Base-by-base conservation (phyloP, 2,329 filamentous ascomycete species). In the Aspergillus arachidicola region DNA sequence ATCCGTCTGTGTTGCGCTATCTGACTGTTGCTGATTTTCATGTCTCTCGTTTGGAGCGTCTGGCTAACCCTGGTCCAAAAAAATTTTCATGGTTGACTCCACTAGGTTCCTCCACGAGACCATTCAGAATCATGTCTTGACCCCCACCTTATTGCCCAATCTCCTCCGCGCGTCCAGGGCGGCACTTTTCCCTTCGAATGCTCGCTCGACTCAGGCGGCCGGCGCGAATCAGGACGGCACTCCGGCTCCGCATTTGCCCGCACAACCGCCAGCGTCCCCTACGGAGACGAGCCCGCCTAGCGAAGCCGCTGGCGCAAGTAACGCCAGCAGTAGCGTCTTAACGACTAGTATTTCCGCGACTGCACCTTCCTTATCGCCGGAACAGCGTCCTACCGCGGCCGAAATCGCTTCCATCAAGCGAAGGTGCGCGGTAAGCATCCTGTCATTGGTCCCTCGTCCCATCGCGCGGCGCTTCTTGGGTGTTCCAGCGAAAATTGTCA, bases 141-240 rank as follows among this genome's bases (percentile, higher is more conserved):
- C 89, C 79, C 83, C 89, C 69, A 83, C 84, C 65, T 83, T 86
- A 69, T 82, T 93, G 61, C 88, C 91, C 75, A 83, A 83, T 74
- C 78, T 92, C 69, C 76, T 83, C 26, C 76, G 75, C 60, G 77
- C 88, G 69, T 84, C 91, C 72, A 91, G 95, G 75, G 87, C 86
- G 71, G 87, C 91, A 64, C 82, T 98, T 61, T 98, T 97, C 76
- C 94, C 95, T 69, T 91, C 92, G 79, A 96, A 96, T 78, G 84
- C 87, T 71, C 89, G 90, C 65, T 90, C 89, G 63, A 85, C 87
- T 68, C 82, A 61, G 58, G 66, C 58, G 58, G 61, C 64, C 88
- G 57, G 53, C 63, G 64, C 60, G 64, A 63, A 55, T 56, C 60
- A 46, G 56, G 48, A 51, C 19, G 10, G 10, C 19, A 50, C 63